Base-by-base conservation (phyloP, 768 basidiomycete genomes). In the Suillus decipiens region DNA sequence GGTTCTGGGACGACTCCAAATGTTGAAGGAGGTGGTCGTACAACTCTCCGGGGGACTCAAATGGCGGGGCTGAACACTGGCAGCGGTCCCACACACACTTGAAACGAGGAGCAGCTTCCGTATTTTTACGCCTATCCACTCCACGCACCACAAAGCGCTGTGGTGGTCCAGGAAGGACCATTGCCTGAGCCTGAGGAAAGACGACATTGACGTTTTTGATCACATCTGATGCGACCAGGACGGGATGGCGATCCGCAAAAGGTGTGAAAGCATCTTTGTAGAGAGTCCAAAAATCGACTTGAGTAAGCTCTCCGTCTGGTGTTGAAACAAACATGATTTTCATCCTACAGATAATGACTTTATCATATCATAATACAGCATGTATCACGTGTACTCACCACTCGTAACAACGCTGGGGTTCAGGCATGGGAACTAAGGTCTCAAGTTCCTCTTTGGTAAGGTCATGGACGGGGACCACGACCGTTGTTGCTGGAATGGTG, bases 251-350 rank as follows among this genome's bases (percentile, higher is more conserved):
- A 1, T 86, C 84, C 63, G 81, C 73, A 69, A 80, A 82, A 1
- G 87, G 85, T 1, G 83, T 77, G 69, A 98, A 97, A 1, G 86
- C 86, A 63, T 92, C 90, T 65, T 90, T 89, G 77, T 99, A 99
- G 14, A 95, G 82, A 62, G 86, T 93, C 96, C 96, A 99, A 70
- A 99, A 93, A 61, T 93, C 89, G 39, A 96, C 94, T 75, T 99
- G 97, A 1, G 93, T 95, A 53, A 98, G 79, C 70, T 95, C 92
- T 5, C 90, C 86, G 4, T 90, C 87, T 1, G 88, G 75, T 64
- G 89, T 88, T 19, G 88, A 80, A 17, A 89, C 82, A 69, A 96
- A 98, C 82, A 93, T 90, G n/a, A 82, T 76, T 71, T 86, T 88
- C 92, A 99, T 96, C 96, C 96, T 95, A 70, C 28, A 22, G 39